Evolutionary conservation across 2,329 filamentous ascomycete genomes (phyloP).

Genomic region (Fusarium incarnatum): DNA sequence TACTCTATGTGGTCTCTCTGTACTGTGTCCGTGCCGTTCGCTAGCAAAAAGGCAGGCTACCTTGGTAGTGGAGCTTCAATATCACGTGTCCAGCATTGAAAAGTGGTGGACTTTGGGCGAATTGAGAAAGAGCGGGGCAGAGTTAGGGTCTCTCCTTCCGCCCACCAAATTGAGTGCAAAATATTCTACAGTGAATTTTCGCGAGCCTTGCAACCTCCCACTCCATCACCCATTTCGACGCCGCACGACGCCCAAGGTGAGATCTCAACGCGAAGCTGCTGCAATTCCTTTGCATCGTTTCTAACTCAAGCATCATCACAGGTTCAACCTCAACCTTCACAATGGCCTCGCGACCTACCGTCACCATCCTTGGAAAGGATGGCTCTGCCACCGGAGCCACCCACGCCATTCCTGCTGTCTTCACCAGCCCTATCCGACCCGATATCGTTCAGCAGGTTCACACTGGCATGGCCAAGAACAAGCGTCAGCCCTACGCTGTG

Average conservation of each 20-base stretch:
- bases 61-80: background rate
- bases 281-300: constrained; percentile 11
- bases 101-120: background rate
- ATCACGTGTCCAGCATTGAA: background rate
- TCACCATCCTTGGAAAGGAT: constrained; percentile 97
- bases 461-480: constrained; percentile 99
- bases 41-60: background rate
- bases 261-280: constrained; percentile 36
- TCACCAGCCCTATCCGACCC: constrained; percentile 95
- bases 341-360: constrained; percentile 97
- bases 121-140: constrained; percentile 37
- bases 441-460: constrained; percentile 99
- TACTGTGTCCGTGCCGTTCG: background rate
- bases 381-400: constrained; percentile 90
- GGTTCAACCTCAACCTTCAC: constrained; percentile 59
- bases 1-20: background rate
- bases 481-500: constrained; percentile 98
- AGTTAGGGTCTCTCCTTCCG: constrained; percentile 55
- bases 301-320: constrained; percentile 41
- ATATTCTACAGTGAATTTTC: constrained; percentile 55
- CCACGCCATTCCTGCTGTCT: constrained; percentile 94
- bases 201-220: constrained; percentile 48
- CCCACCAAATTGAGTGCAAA: constrained; percentile 53
- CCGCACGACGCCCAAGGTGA: constrained; percentile 57
- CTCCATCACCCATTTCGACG: constrained; percentile 55